A percentile compares a stretch with the other conserved stretches of the same genome.
Evolutionary conservation across 2,329 filamentous ascomycete species (phyloP).

Genomic region (Nemania diffusa): DNA sequence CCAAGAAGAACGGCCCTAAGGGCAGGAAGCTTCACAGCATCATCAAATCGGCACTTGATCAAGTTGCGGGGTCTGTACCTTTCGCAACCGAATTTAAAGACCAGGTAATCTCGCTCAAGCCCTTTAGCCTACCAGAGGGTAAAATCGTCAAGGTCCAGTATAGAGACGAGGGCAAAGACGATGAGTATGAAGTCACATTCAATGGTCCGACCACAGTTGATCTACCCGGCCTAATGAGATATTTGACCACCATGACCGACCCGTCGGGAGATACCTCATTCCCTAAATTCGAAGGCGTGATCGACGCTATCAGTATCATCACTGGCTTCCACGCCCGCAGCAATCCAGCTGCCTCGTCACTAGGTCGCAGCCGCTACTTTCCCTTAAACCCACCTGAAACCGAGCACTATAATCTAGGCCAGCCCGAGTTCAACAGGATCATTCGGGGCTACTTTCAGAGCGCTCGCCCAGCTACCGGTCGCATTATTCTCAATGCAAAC

Average conservation of each 20-base stretch:
- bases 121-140: constrained; percentile 52
- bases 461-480: constrained; percentile 62
- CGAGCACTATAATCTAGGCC: constrained; percentile 46
- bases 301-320: constrained; percentile 65
- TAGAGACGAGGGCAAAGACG: constrained; percentile 49
- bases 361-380: constrained; percentile 63
- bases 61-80: constrained; percentile 49
- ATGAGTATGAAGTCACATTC: constrained; percentile 56
- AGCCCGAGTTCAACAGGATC: constrained; percentile 51
- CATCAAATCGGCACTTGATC: constrained; percentile 52
- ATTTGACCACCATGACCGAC: constrained; percentile 57
- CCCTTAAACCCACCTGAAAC: constrained; percentile 52
- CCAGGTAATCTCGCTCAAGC: constrained; percentile 55
- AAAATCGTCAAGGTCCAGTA: constrained; percentile 52
- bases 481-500: constrained; percentile 66
- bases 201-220: constrained; percentile 53
- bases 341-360: constrained; percentile 50
- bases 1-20: constrained; percentile 51
- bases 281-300: constrained; percentile 59
- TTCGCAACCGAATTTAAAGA: constrained; percentile 63
- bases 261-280: constrained; percentile 52
- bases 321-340: constrained; percentile 58
- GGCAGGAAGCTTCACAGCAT: constrained; percentile 58
- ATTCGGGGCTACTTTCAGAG: constrained; percentile 67
- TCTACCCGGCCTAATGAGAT: constrained; percentile 56